Conservation (phyloP, 352 stramenopile genomes). For the Phytophthora nicotianae region DNA sequence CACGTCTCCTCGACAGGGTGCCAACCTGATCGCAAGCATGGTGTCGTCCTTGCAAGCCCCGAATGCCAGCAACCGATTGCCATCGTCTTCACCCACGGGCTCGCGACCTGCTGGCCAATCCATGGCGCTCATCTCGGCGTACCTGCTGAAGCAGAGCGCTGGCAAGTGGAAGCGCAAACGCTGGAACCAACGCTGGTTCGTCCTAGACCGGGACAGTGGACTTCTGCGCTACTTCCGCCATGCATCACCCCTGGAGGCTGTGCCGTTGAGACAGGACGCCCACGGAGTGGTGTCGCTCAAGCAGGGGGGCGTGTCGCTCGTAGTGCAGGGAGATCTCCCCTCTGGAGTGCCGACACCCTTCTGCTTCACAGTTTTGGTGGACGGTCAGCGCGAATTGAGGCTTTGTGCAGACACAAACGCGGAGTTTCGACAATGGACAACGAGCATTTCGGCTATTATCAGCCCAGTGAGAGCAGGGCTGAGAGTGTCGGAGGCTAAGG, state of each 20-base stretch:
- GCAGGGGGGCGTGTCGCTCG: slow-evolving; percentile 53
- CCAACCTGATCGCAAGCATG: slow-evolving; percentile 5
- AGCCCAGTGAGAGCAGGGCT: slow-evolving; percentile 34
- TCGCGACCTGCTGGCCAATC: slow-evolving; percentile 13
- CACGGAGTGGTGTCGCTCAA: slow-evolving; percentile 61
- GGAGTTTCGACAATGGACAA: slow-evolving; percentile 81
- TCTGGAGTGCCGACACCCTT: slow-evolving; percentile 76
- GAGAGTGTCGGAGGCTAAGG: slow-evolving; percentile 7
- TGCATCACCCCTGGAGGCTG: slow-evolving; percentile 54
- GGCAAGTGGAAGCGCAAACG: slow-evolving; percentile 82
- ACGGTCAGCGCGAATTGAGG: slow-evolving; percentile 46
- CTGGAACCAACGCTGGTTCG: slow-evolving; percentile 87
- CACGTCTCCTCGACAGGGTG: background rate
- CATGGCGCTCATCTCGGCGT: slow-evolving; percentile 48
- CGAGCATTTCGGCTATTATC: slow-evolving; percentile 70
- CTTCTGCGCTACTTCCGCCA: slow-evolving; percentile 80
- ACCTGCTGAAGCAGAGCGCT: slow-evolving; percentile 80
- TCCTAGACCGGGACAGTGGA: slow-evolving; percentile 67
- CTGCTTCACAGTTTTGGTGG: slow-evolving; percentile 68
- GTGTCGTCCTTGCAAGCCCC: slow-evolving; percentile 4
- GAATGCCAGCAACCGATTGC: background rate
- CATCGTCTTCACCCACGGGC: background rate
- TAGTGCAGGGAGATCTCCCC: slow-evolving; percentile 76
- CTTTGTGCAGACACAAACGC: slow-evolving; percentile 73
- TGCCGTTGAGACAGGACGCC: slow-evolving; percentile 59